Conservation (phyloP, 108 stramenopile species). For the Halocafeteria seosinensis region DNA sequence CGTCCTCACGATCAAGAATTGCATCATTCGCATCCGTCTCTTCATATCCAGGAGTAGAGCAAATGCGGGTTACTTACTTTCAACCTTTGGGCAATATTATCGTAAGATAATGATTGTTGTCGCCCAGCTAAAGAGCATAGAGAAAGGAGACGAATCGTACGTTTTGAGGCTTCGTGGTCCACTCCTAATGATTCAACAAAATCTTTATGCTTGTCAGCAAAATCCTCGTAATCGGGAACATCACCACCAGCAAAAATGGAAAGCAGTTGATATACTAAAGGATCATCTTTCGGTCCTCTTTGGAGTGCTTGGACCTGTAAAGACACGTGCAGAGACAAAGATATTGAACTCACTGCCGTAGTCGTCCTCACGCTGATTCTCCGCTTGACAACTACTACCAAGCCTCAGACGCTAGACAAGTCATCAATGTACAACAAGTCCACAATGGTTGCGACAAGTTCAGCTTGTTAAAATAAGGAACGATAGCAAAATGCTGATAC, state of each 20-base stretch:
- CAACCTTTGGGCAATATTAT: neutral
- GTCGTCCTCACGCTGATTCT: too few species aligned
- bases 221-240: neutral
- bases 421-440: too few species aligned
- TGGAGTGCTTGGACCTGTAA: too few species aligned
- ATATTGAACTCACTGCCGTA: too few species aligned
- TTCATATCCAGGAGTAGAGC: too few species aligned
- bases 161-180: neutral
- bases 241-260: neutral
- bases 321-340: too few species aligned
- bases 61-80: neutral
- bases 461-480: too few species aligned
- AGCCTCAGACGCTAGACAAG: too few species aligned
- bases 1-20: neutral
- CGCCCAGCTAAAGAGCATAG: neutral
- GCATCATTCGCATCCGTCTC: neutral
- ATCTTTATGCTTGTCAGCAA: neutral
- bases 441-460: too few species aligned
- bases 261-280: neutral
- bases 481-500: too few species aligned
- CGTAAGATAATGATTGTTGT: neutral
- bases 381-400: too few species aligned
- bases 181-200: neutral
- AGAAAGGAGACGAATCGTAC: neutral
- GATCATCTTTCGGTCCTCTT: too few species aligned